These are phyloP conservation scores for Wickerhamomyces strasburgensis DNA, from an alignment of 805 yeast species.

Conservation along the genomic window DNA sequence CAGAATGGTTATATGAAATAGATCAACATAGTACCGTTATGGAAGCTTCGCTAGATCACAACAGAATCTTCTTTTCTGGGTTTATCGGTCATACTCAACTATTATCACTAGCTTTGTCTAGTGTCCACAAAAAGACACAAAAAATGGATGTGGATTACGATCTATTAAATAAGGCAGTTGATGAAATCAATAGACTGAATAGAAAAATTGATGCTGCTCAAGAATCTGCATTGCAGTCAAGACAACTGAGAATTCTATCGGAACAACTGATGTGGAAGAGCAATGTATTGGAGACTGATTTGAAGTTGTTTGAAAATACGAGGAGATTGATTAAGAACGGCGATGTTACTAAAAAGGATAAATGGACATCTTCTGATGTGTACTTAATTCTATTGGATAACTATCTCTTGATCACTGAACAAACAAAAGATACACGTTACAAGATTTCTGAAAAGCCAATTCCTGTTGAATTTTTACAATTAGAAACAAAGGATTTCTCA, in stretches of 20 bases:
- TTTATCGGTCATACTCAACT: slow-evolving; percentile 51
- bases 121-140: slow-evolving; percentile 48
- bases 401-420: slow-evolving; percentile 60
- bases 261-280: slow-evolving; percentile 51
- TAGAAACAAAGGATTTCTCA: slow-evolving; percentile 39
- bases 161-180: slow-evolving; percentile 47
- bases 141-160: slow-evolving; percentile 47
- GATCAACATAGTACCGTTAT: slow-evolving; percentile 44
- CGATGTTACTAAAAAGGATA: slow-evolving; percentile 53
- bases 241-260: slow-evolving; percentile 49
- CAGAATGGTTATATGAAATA: slow-evolving; percentile 51
- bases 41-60: slow-evolving; percentile 41
- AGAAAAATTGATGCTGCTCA: slow-evolving; percentile 56
- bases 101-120: slow-evolving; percentile 56
- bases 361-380: slow-evolving; percentile 51
- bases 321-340: slow-evolving; percentile 58
- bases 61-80: slow-evolving; percentile 52
- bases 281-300: slow-evolving; percentile 38
- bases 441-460: slow-evolving; percentile 55
- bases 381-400: slow-evolving; percentile 64
- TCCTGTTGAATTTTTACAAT: slow-evolving; percentile 52
- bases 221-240: slow-evolving; percentile 53
- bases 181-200: slow-evolving; percentile 50
- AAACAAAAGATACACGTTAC: slow-evolving; percentile 34
- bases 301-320: slow-evolving; percentile 47